Base-by-base conservation (phyloP, 2,329 filamentous ascomycete genomes). In the Colletotrichum navitas region DNA sequence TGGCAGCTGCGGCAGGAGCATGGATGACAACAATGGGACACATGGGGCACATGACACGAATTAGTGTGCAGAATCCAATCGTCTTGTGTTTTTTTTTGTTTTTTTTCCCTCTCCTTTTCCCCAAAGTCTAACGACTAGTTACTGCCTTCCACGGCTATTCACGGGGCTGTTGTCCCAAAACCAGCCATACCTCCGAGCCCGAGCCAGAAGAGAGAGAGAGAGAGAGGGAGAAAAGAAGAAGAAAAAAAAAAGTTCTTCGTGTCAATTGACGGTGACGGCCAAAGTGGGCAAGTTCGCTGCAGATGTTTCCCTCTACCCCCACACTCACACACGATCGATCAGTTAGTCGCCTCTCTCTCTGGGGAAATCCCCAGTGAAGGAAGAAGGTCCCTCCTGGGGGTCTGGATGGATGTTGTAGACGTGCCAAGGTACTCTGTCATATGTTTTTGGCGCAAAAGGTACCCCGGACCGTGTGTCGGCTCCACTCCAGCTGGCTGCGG, bases 1-100 rank as follows among this genome's bases (percentile, higher is more conserved):
- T 24, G 45, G 45, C 21, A 24, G 8, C n/a, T 24, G 4, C 45
- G 63, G 29, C 51, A 49, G 24, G 59, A 18, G 58, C 58, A 39
- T 43, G 51, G 43, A 60, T n/a, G 43, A 71, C 41, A 63, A 63
- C n/a, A n/a, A n/a, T n/a, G n/a, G n/a, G n/a, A n/a, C 12, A 63
- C 45, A 45, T 32, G 58, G 58, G 45, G 52, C 68, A 71, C 68
- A 71, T 71, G 68, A 68, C 65, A 60, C 32, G 65, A 18, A 14
- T 36, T 68, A 55, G 52, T 34, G 24, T 29, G 59, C 65, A 43
- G 29, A 68, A 59, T 14, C 39, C 18, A 52, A 34, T 29, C 43
- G 58, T 51, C 51, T 10, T 36, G 39, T 21, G 21, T 21, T 3
- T 21, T 43, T 14, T 16, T 41, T 41, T 41, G 5, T 41, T 5